Conservation (phyloP, 2,329 filamentous ascomycete species). For the Volutella citrinella region DNA sequence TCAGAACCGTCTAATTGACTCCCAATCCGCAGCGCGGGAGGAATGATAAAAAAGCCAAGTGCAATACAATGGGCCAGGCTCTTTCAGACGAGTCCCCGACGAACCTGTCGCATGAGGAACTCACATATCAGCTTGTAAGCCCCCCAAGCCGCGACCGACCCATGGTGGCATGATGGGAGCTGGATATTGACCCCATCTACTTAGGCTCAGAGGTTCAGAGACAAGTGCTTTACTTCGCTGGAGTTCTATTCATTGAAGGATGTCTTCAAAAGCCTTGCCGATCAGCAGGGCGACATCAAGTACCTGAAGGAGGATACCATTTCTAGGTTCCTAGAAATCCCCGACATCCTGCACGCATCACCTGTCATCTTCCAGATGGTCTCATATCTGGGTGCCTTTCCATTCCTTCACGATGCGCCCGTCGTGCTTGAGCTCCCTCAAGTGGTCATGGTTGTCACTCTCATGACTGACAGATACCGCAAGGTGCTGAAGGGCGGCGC, state of each 20-base stretch:
- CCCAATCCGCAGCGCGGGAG: conserved; percentile 8
- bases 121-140: conserved; percentile 50
- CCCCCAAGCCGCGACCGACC: conserved; percentile 22
- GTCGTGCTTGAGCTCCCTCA: conserved; percentile 67
- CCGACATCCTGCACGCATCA: conserved; percentile 65
- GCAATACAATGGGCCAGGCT: conserved; percentile 55
- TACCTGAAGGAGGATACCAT: conserved; percentile 69
- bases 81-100: conserved; percentile 44
- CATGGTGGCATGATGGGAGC: conserved; percentile 4
- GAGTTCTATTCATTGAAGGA: conserved; percentile 73
- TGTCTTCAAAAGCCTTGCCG: conserved; percentile 68
- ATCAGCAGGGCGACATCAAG: conserved; percentile 56
- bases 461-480: conserved; percentile 68
- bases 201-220: conserved; percentile 62
- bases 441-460: conserved; percentile 68
- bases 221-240: conserved; percentile 67
- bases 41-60: conserved; percentile 20
- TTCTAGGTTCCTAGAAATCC: conserved; percentile 69
- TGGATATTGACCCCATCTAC: conserved; percentile 8
- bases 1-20: background rate
- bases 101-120: conserved; percentile 48
- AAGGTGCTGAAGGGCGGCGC: conserved; percentile 58
- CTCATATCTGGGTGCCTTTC: conserved; percentile 70
- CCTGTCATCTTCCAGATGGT: conserved; percentile 70
- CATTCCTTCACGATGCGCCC: conserved; percentile 68